phyloP scores from a whole-genome alignment of 2,329 filamentous ascomycete genomes.

The Raffaelea deltoideospora region DNA sequence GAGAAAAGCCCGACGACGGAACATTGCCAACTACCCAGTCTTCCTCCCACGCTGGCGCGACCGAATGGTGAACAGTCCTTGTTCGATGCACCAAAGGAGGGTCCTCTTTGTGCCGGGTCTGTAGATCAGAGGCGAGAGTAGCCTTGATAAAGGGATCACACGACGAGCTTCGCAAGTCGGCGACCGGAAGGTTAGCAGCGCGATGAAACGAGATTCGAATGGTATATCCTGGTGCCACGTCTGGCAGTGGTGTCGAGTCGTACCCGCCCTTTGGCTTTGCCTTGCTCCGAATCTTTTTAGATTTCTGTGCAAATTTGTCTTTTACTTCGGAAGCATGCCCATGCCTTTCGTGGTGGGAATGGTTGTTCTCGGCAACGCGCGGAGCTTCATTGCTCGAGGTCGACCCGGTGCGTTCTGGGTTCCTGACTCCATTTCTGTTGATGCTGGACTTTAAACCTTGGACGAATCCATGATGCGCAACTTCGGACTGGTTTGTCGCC shows the following conservation, averaged over 20 bases:
- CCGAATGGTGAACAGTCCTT: slow-evolving; percentile 54
- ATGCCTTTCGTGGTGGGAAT: too few species aligned
- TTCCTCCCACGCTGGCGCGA: slow-evolving; percentile 67
- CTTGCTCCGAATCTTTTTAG: slow-evolving; percentile 4
- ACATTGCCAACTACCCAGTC: slow-evolving; percentile 84
- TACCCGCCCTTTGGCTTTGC: slow-evolving; percentile 9
- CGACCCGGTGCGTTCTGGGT: too few species aligned
- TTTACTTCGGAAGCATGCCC: not conserved
- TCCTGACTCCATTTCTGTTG: too few species aligned
- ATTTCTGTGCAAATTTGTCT: not conserved
- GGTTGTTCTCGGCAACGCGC: too few species aligned
- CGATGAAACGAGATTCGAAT: slow-evolving; percentile 72
- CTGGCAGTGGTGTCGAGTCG: slow-evolving; percentile 51
- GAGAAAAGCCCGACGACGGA: slow-evolving; percentile 60
- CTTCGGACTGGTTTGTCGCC: too few species aligned
- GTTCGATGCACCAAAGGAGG: slow-evolving; percentile 61
- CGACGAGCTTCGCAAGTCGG: slow-evolving; percentile 61
- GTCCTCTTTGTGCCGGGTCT: slow-evolving; percentile 72
- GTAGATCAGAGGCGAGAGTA: slow-evolving; percentile 56
- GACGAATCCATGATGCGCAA: too few species aligned
- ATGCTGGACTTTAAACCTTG: too few species aligned
- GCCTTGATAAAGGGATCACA: slow-evolving; percentile 74
- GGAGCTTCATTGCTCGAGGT: too few species aligned
- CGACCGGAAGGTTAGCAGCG: slow-evolving; percentile 66
- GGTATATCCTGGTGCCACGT: slow-evolving; percentile 64